Evolutionary conservation across 768 basidiomycete species (phyloP).

Genomic region (Suillus sp.): DNA sequence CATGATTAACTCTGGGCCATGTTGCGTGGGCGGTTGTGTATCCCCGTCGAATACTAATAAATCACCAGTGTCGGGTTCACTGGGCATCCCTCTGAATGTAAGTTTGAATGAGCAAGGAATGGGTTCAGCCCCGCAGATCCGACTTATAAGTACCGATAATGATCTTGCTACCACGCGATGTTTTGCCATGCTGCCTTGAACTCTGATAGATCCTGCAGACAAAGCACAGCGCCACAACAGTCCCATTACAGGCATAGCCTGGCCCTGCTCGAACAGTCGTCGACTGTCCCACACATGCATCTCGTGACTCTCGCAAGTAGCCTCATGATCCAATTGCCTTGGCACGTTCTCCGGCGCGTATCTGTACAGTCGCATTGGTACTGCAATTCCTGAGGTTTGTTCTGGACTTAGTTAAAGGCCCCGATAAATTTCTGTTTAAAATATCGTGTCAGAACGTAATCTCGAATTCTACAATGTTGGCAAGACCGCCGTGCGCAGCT

Average conservation of each 20-base stretch:
- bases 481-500: not conserved
- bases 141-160: not conserved
- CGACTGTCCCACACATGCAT: not conserved
- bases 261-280: not conserved
- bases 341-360: not conserved
- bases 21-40: not conserved
- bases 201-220: constrained; percentile 1
- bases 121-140: not conserved
- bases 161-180: not conserved
- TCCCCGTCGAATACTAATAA: not conserved
- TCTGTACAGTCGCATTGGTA: not conserved
- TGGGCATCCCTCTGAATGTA: not conserved
- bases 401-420: not conserved
- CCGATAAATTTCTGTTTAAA: not conserved
- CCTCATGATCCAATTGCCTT: not conserved
- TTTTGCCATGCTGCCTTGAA: not conserved
- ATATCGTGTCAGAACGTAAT: not conserved
- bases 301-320: not conserved
- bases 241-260: not conserved
- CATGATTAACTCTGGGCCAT: not conserved
- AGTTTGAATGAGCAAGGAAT: not conserved
- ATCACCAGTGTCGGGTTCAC: not conserved
- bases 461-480: not conserved
- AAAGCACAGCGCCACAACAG: not conserved
- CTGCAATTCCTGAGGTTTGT: not conserved